Evolutionary conservation across 768 basidiomycete species (phyloP).

Genomic region (Dictyophora rubrovolvata): DNA sequence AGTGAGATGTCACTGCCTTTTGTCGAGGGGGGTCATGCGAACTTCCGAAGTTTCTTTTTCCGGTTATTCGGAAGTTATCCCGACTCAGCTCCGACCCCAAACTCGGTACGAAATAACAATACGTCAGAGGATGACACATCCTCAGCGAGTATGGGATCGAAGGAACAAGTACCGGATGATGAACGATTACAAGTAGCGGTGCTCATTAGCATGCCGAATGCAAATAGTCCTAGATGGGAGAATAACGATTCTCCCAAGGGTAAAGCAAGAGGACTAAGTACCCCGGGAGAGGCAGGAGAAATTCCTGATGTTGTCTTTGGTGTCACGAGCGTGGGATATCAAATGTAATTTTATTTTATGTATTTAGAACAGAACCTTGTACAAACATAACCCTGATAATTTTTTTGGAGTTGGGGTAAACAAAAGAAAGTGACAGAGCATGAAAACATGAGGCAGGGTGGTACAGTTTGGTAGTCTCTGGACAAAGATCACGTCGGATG

Average conservation of each 20-base stretch:
- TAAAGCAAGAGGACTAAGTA: background rate
- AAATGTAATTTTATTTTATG: background rate
- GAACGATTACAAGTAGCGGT: slow-evolving; percentile 6
- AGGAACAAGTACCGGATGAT: background rate
- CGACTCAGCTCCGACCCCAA: background rate
- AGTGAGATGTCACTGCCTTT: background rate
- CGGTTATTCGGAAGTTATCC: background rate
- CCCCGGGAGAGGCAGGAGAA: background rate
- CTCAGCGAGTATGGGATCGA: background rate
- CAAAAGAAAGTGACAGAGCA: no score
- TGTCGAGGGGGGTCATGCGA: background rate
- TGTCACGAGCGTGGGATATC: slow-evolving; percentile 2
- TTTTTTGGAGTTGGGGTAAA: no score
- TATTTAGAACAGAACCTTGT: background rate
- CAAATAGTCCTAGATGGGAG: background rate
- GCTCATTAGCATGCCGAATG: slow-evolving; percentile 9
- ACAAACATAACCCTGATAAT: background rate
- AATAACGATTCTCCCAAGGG: background rate
- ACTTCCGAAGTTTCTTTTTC: background rate
- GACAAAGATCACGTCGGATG: no score
- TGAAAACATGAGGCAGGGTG: no score
- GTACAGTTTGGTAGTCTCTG: no score
- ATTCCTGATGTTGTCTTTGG: slow-evolving; percentile 8
- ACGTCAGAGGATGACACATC: background rate
- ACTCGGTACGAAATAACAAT: background rate